Base-by-base conservation (phyloP, 2,329 filamentous ascomycete genomes). In the Botrytis tulipae region DNA sequence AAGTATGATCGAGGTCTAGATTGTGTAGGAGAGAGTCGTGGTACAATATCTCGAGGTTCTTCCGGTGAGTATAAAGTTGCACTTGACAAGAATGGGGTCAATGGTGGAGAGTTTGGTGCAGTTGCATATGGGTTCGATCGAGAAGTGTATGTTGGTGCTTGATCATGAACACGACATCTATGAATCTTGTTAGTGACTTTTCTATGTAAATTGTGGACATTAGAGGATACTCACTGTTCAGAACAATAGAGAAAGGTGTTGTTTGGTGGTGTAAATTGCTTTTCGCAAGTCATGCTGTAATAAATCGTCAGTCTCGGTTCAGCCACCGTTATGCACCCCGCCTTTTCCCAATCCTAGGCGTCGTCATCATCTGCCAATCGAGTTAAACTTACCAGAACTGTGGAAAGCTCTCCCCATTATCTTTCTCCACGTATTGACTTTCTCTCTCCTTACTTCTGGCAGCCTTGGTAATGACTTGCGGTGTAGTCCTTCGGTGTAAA, bases 221-320 rank as follows among this genome's bases (percentile, higher is more conserved):
- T 35, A 10, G 62, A 22, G n/a, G 35, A 48, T 22, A 84, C 88
- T 82, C 85, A 90, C 88, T 84, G 82, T 79, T 90, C 88, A 54
- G 89, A 91, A 82, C 89, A 91, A 83, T 91, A 91, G 61, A 90
- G 81, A 75, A 85, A 84, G 75, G 84, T 86, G 77, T 88, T 88
- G 78, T 88, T 86, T 59, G 85, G 83, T 68, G 88, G 85, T 37
- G 89, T 82, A 80, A 91, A 91, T 82, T 91, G 88, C 82, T 90
- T 91, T 80, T 91, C 89, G 81, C 89, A 91, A 16, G 86, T 87
- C 89, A 90, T 91, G 82, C 89, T 91, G 78, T 63, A 37, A 70
- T 44, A 29, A 76, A 75, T 77, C 67, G 78, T 79, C 75, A 79
- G 78, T 74, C 32, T 62, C 57, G 51, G 40, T 32, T 54, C 69